These are phyloP conservation scores for Fraxinus platypoda DNA, from an alignment of 305 asterid genomes.

Conservation along the genomic window DNA sequence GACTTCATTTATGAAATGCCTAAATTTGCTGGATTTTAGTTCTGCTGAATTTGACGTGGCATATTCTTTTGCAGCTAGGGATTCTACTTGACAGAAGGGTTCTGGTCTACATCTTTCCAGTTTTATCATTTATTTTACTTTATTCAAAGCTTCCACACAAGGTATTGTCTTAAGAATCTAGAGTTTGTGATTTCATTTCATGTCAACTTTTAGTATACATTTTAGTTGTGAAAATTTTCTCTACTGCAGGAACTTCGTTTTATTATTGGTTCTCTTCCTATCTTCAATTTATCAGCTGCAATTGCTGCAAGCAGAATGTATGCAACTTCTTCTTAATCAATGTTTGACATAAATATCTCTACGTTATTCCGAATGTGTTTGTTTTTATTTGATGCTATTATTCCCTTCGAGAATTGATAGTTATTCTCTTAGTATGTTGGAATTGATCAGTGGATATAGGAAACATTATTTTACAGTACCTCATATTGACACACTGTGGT, in stretches of 20 bases:
- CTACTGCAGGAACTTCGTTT: constrained; percentile 92
- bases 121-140: constrained; percentile 69
- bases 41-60: constrained; percentile 26
- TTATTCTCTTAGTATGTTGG: background rate
- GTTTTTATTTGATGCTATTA: background rate
- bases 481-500: background rate
- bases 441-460: background rate
- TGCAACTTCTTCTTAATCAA: constrained; percentile 23
- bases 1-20: constrained; percentile 4
- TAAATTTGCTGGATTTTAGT: constrained; percentile 9
- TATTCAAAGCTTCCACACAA: constrained; percentile 97
- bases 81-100: constrained; percentile 78
- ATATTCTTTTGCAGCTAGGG: constrained; percentile 72
- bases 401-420: background rate
- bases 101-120: constrained; percentile 60
- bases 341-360: background rate
- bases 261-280: constrained; percentile 84
- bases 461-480: background rate
- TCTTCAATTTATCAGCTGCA: constrained; percentile 91
- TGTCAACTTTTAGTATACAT: constrained; percentile 8
- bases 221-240: constrained; percentile 21
- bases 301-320: constrained; percentile 92
- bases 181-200: constrained; percentile 20
- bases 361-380: background rate
- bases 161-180: constrained; percentile 45